These are phyloP conservation scores for Raphanus raphanistrum DNA, from an alignment of 345 rosid species.

Conservation along the genomic window DNA sequence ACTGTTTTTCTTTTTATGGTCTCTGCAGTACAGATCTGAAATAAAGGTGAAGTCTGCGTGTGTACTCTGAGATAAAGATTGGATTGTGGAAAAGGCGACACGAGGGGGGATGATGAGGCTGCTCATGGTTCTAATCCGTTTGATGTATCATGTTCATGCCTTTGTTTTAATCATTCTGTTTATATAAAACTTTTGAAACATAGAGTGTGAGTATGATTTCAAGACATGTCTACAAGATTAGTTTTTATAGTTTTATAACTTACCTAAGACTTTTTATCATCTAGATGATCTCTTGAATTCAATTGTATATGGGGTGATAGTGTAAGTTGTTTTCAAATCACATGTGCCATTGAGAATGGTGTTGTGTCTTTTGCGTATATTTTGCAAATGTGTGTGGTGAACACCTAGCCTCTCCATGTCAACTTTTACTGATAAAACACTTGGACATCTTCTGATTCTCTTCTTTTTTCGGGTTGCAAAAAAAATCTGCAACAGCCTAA, in stretches of 20 bases:
- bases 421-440: no score
- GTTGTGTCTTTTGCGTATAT: no score
- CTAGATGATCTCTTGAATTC: constrained; percentile 55
- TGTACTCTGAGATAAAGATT: constrained; percentile 51
- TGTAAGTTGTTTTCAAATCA: constrained; percentile 52
- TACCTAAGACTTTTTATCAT: constrained; percentile 5
- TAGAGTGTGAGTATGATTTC: constrained; percentile 88
- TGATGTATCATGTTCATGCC: neutral
- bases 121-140: constrained; percentile 15
- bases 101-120: neutral
- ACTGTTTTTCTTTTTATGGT: neutral
- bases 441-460: no score
- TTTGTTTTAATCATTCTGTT: constrained; percentile 14
- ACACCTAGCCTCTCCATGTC: no score
- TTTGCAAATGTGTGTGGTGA: no score
- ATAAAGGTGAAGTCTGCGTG: neutral
- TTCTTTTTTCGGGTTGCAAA: no score
- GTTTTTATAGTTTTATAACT: neutral
- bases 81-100: constrained; percentile 59
- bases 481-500: neutral
- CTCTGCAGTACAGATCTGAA: neutral
- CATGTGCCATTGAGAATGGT: no score
- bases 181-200: constrained; percentile 64
- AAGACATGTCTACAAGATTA: constrained; percentile 67
- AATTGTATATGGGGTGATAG: constrained; percentile 68